Evolutionary conservation across 2,329 filamentous ascomycete genomes (phyloP).

Genomic region (Diplodia sapinea): DNA sequence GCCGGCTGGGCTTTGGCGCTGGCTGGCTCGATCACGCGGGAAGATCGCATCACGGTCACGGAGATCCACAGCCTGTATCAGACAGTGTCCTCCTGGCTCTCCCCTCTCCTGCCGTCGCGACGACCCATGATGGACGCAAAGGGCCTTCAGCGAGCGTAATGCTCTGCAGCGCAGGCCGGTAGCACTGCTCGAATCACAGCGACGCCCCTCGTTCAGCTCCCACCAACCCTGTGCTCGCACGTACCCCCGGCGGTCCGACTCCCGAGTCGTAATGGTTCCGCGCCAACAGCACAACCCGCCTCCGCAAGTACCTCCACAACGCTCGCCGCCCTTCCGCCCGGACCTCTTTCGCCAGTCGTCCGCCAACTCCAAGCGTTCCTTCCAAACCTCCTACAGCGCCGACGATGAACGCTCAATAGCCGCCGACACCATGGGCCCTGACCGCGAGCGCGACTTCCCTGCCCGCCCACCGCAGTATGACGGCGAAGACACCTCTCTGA

Average conservation of each 20-base stretch:
- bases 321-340: constrained; percentile 34
- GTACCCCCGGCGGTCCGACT: constrained; percentile 23
- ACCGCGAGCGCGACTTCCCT: constrained; percentile 40
- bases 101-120: constrained; percentile 10
- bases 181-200: constrained; percentile 24
- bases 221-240: constrained; percentile 29
- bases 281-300: constrained; percentile 29
- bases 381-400: constrained; percentile 37
- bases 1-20: constrained; percentile 22
- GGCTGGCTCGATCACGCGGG: constrained; percentile 29
- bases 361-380: constrained; percentile 43
- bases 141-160: constrained; percentile 16
- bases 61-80: constrained; percentile 29
- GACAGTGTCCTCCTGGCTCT: constrained; percentile 1
- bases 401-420: constrained; percentile 51
- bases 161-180: constrained; percentile 24
- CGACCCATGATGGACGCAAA: constrained; percentile 17
- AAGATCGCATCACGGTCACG: constrained; percentile 25
- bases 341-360: constrained; percentile 41
- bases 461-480: constrained; percentile 58
- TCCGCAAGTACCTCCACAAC: constrained; percentile 24
- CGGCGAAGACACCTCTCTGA: constrained; percentile 87
- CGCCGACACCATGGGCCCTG: constrained; percentile 46
- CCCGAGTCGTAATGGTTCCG: constrained; percentile 26
- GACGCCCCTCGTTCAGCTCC: constrained; percentile 24